Percentiles rank a stretch among this genome's conserved stretches.
Evolutionary conservation across 179 eudicot genomes (phyloP).

Genomic region (Corrigiola litoralis): DNA sequence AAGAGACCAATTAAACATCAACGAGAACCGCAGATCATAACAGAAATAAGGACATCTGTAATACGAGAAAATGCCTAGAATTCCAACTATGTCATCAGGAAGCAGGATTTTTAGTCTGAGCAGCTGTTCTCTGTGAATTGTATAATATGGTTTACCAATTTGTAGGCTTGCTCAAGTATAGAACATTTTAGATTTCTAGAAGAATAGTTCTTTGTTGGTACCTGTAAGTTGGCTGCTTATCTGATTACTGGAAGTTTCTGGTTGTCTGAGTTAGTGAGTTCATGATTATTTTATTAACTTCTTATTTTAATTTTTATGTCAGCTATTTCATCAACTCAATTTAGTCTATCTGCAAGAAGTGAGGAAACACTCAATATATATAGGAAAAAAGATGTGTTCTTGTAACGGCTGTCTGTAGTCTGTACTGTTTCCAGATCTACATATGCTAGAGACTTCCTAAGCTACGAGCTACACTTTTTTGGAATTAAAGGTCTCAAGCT

Average conservation of each 20-base stretch:
- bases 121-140: not conserved
- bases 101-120: not conserved
- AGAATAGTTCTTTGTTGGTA: too few species aligned
- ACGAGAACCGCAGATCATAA: not conserved
- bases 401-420: not conserved
- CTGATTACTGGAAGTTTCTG: too few species aligned
- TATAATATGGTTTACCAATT: not conserved
- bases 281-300: not conserved
- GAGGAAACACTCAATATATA: not conserved
- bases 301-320: not conserved
- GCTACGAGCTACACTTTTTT: too few species aligned
- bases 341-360: conserved; percentile 3
- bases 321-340: not conserved
- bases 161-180: not conserved
- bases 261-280: too few species aligned
- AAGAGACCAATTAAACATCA: not conserved
- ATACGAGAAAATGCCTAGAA: too few species aligned
- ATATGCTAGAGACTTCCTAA: not conserved
- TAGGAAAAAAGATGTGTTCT: not conserved
- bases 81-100: not conserved
- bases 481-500: too few species aligned
- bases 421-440: not conserved
- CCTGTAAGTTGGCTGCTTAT: too few species aligned
- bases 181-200: not conserved
- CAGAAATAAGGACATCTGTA: conserved; percentile 4